Evolutionary conservation across 2,329 filamentous ascomycete species (phyloP), one percentile per base, ranked within the genome.

Genomic region (Microcera coccophila): DNA sequence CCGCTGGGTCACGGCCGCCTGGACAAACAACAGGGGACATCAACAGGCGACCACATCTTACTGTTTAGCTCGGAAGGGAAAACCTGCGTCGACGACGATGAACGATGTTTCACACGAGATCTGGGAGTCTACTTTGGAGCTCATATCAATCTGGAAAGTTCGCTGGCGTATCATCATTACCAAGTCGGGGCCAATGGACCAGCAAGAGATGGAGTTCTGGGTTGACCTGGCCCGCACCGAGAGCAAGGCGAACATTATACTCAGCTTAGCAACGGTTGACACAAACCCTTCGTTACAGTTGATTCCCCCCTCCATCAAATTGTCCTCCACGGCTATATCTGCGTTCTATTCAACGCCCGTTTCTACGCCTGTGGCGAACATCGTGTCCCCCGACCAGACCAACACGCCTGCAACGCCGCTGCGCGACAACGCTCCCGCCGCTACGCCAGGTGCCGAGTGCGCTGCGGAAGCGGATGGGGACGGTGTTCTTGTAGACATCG

Each of bases 141-240:
- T 91, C 22, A 79, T 90, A 24, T 78, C 82, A 1, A 71, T 73
- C 14, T 80, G 82, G 63, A 84, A 81, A 54, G 81, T 90, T 1
- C 81, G 84, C 43, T 91, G 87, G 86, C 81, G 87, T 14, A 69
- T 93, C 10, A 81, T 89, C 47, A 76, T 94, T 46, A 81, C 84
- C 24, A 86, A 86, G 62, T 81, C 79, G 36, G 82, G 84, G 3
- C 67, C 76, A 3, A 85, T 89, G 76, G 79, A 84, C 19, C 69
- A 73, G 21, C 74, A 79, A 5, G 86, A 90, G 62, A 67, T 82
- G 11, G 76, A 81, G 7, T 69, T 73, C 37, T 84, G 79, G 81
- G 68, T 70, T 12, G 66, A 68, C 29, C 64, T 81, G 21, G 74
- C 73, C 12, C 71, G 74, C 40, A 66, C 67, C 10, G 79, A 82